Base-by-base conservation (phyloP, 306 rosid genomes). In the Trichosanthes truncata region DNA sequence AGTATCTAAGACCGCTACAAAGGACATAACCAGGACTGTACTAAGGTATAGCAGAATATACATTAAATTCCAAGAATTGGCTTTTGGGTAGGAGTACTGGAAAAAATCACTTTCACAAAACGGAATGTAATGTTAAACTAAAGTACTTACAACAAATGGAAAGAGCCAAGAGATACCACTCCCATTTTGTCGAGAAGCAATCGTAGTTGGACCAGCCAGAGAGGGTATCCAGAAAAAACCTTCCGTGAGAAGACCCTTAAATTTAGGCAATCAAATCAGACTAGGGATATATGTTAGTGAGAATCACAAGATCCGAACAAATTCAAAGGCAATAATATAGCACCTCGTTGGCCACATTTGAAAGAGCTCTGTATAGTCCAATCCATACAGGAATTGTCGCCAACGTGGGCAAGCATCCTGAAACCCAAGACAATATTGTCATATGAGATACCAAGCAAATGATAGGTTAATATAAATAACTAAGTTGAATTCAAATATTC, bases 191-290 rank as follows among this genome's bases (percentile, higher is more conserved):
- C 93, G 93, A 77, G 98, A 87, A 74, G 94, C 93, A 56, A 93
- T 25, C 33, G 97, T 90, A 75, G 98, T 96, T 62, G 99, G 99
- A 82, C 97, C 99, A 81, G 99, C 94, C 81, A 96, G 90, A 68
- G 97, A 93, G 81, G 99, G 99, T 86, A 96, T 93, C 99, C 99
- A 96, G 88, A 96, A 96, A 87, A 96, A 96, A 66, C 99, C 99
- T 85, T 96, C 99, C 7, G 91, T 87, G 31, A 96, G 98, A 57
- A 96, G 98, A 21, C 99, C 99, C 99, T 96, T 67, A 29, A 80
- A 29, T 83, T 84, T 63, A 35, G 49, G 75, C 49, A 79, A 41
- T 76, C 41, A 59, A 81, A 84, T 83, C 43, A 84, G 82, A 80
- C 67, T 7, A 65, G 78, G 59, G 7, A 8, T 36, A 79, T 14